Evolutionary conservation across 2,329 filamentous ascomycete species (phyloP).

Genomic region (Phialophora tarda): DNA sequence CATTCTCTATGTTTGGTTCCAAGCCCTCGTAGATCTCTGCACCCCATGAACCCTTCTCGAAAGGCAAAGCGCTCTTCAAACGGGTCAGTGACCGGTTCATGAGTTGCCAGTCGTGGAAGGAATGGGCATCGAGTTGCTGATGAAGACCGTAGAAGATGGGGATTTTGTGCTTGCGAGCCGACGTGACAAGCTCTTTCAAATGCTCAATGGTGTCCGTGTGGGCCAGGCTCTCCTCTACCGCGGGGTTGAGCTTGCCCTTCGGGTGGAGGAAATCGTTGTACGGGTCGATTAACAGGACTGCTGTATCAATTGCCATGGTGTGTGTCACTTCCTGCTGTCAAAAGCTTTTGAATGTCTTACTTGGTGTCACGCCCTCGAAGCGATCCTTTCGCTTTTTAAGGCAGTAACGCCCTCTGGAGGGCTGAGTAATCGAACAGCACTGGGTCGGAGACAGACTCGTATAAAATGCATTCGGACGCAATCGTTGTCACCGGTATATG

Average conservation of each 20-base stretch:
- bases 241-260: slow-evolving; percentile 32
- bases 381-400: neutral
- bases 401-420: neutral
- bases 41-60: slow-evolving; percentile 43
- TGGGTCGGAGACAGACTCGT: neutral
- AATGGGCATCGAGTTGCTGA: slow-evolving; percentile 40
- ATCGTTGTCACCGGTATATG: neutral
- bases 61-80: slow-evolving; percentile 35
- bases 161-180: slow-evolving; percentile 40
- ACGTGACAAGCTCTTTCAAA: slow-evolving; percentile 39
- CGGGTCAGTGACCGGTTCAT: slow-evolving; percentile 36
- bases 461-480: neutral
- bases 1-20: slow-evolving; percentile 41
- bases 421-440: neutral
- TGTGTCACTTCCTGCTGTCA: neutral
- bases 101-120: slow-evolving; percentile 42
- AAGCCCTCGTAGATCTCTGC: slow-evolving; percentile 43
- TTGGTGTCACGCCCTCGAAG: neutral
- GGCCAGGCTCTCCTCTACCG: slow-evolving; percentile 7
- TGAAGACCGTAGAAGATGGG: slow-evolving; percentile 47
- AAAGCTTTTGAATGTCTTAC: neutral
- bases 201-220: slow-evolving; percentile 39
- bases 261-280: slow-evolving; percentile 41
- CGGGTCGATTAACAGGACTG: slow-evolving; percentile 39
- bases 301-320: slow-evolving; percentile 20